A percentile compares a stretch with the other conserved stretches of the same genome.
Evolutionary conservation across 1,139 yeast genomes (phyloP).

Genomic region (Ogataea hybrid): DNA sequence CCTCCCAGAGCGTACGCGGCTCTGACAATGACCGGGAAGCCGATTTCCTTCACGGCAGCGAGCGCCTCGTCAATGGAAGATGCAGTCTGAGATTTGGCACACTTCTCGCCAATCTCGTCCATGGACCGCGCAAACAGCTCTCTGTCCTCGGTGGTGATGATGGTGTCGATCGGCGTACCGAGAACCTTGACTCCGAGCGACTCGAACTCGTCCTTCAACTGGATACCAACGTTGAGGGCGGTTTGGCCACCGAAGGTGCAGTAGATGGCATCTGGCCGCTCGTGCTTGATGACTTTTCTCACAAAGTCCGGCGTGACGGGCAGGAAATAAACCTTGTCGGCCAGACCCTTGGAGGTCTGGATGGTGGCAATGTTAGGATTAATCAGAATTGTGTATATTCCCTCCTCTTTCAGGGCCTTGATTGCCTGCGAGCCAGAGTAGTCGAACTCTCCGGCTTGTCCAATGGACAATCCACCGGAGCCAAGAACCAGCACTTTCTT

Average conservation of each 20-base stretch:
- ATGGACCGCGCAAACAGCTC: conserved; percentile 92
- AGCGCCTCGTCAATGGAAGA: conserved; percentile 76
- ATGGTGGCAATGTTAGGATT: conserved; percentile 98
- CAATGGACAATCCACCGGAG: conserved; percentile 97
- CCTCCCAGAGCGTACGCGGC: conserved; percentile 99
- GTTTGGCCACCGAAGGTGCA: conserved; percentile 99
- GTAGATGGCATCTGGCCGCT: conserved; percentile 95
- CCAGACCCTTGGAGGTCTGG: conserved; percentile 96
- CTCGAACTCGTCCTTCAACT: conserved; percentile 92
- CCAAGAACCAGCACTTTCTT: conserved; percentile 96
- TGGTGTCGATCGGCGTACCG: conserved; percentile 95
- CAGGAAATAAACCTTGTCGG: conserved; percentile 95
- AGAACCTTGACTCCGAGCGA: conserved; percentile 88
- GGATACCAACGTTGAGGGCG: conserved; percentile 92
- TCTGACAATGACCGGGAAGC: conserved; percentile 95
- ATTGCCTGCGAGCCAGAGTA: conserved; percentile 91
- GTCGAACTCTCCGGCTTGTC: conserved; percentile 99
- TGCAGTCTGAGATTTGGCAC: conserved; percentile 92
- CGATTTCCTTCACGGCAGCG: conserved; percentile 79
- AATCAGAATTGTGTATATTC: conserved; percentile 90
- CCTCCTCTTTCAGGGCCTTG: conserved; percentile 95
- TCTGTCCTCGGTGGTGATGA: conserved; percentile 96
- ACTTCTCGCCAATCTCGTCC: conserved; percentile 92
- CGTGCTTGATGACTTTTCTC: conserved; percentile 89
- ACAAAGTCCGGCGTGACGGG: conserved; percentile 97